Evolutionary conservation across 495 filamentous ascomycete species (phyloP).

Genomic region (Trichoderma reesei): DNA sequence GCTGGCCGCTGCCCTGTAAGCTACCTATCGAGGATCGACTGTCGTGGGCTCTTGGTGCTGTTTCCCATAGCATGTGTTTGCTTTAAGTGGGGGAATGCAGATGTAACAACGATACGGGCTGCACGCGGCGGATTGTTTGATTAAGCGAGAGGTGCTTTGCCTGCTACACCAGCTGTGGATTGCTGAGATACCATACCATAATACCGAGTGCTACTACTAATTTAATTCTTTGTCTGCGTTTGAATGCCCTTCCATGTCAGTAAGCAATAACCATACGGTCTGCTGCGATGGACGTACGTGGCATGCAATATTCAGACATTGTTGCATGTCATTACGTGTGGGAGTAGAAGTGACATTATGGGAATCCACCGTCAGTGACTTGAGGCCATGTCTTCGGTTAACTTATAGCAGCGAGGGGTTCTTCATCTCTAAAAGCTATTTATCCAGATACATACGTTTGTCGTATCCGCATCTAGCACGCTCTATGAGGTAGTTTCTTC

Average conservation of each 20-base stretch:
- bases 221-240: not conserved
- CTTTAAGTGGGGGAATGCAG: not conserved
- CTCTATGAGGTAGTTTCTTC: too few species aligned
- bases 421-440: too few species aligned
- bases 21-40: not conserved
- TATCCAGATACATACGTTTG: too few species aligned
- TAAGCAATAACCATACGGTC: not conserved
- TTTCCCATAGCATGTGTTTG: not conserved
- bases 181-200: not conserved
- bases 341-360: too few species aligned
- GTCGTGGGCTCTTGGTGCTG: not conserved
- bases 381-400: too few species aligned
- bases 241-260: not conserved
- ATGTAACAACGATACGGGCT: not conserved
- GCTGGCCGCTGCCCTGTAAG: conserved; percentile 3
- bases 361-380: too few species aligned
- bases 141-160: not conserved
- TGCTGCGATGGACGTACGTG: too few species aligned
- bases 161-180: not conserved
- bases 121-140: not conserved
- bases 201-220: not conserved
- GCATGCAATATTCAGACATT: too few species aligned
- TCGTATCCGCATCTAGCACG: too few species aligned
- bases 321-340: too few species aligned
- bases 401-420: too few species aligned